phyloP scores from a whole-genome alignment of 805 yeast species.

The Candida broadrunensis region DNA sequence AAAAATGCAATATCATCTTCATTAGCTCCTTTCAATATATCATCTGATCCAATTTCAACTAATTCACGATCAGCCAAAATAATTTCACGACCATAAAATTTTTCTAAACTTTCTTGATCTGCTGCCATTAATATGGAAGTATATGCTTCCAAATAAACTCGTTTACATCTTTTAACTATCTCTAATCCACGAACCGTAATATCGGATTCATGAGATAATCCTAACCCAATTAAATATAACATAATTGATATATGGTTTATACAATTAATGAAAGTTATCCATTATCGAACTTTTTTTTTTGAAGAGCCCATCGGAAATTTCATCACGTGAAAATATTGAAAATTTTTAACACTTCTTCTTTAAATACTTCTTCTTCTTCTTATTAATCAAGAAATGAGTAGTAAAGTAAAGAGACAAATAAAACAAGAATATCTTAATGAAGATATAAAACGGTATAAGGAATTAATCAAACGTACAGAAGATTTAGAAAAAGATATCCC shows the following conservation, averaged over 20 bases:
- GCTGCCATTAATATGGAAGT: constrained; percentile 96
- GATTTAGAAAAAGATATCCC: constrained; percentile 25
- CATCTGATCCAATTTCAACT: constrained; percentile 87
- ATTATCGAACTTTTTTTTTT: no score
- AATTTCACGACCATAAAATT: constrained; percentile 80
- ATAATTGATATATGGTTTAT: no score
- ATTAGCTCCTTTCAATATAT: constrained; percentile 73
- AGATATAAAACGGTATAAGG: constrained; percentile 17
- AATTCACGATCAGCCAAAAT: constrained; percentile 91
- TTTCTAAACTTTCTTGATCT: constrained; percentile 66
- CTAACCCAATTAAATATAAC: constrained; percentile 90
- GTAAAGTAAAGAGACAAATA: neutral
- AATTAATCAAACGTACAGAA: constrained; percentile 11
- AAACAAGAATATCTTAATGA: constrained; percentile 6
- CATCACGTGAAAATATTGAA: neutral
- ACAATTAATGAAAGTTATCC: no score
- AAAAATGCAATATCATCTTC: constrained; percentile 85
- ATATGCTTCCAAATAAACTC: constrained; percentile 94
- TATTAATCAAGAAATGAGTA: neutral
- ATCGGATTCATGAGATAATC: constrained; percentile 83
- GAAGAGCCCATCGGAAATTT: neutral
- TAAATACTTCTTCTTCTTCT: neutral
- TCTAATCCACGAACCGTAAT: constrained; percentile 94
- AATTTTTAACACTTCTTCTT: neutral
- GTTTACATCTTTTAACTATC: constrained; percentile 73